These are phyloP conservation scores for Xylariales sp. DNA, from an alignment of 2,329 filamentous ascomycete genomes.

Conservation along the genomic window DNA sequence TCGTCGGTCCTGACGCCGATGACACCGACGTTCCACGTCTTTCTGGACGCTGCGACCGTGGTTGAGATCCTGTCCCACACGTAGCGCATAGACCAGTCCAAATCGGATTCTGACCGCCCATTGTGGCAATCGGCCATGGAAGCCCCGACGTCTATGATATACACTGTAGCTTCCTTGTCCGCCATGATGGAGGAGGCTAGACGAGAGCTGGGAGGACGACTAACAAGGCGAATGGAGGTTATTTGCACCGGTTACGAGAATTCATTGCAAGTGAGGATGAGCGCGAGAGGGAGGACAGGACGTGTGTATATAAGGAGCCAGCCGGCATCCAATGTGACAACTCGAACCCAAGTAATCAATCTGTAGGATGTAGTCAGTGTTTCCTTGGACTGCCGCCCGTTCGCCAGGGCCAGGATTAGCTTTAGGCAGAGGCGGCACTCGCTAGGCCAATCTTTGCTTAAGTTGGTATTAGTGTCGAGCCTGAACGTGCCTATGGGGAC, in stretches of 20 bases:
- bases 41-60: conserved; percentile 63
- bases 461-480: too few relatives aligned
- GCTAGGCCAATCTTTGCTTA: too few relatives aligned
- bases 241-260: not conserved
- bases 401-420: not conserved
- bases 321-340: too few relatives aligned
- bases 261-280: not conserved
- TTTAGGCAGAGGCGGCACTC: conserved; percentile 5
- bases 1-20: conserved; percentile 78
- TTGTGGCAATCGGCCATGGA: conserved; percentile 74
- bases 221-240: too few relatives aligned
- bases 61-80: conserved; percentile 89
- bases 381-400: not conserved
- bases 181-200: too few relatives aligned
- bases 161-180: conserved; percentile 88
- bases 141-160: conserved; percentile 80
- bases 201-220: too few relatives aligned
- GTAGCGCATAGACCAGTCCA: conserved; percentile 88
- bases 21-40: conserved; percentile 72
- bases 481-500: too few relatives aligned
- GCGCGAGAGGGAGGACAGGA: not conserved
- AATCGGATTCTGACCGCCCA: conserved; percentile 71
- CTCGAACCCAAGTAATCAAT: not conserved
- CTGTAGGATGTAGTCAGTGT: not conserved
- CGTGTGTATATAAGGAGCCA: not conserved